These are phyloP conservation scores for Drechslerella stenobrocha DNA, from an alignment of 2,329 filamentous ascomycete species.

Conservation along the genomic window DNA sequence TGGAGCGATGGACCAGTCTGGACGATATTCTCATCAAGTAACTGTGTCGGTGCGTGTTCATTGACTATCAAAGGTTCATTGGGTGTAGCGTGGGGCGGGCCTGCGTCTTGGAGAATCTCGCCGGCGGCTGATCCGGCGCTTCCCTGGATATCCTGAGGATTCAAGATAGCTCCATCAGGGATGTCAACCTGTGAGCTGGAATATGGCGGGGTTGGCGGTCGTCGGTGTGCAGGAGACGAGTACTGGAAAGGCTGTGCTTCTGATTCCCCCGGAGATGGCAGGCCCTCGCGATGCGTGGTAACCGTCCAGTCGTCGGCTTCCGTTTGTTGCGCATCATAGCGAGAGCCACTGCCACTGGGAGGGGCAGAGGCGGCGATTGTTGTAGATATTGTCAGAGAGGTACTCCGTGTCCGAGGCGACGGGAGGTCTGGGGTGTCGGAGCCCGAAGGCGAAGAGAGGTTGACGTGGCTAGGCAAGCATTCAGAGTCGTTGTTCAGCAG, in stretches of 20 bases:
- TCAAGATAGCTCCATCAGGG: slow-evolving; percentile 11
- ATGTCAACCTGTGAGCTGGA: background rate
- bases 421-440: slow-evolving; percentile 14
- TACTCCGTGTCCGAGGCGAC: slow-evolving; percentile 24
- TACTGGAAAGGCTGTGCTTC: background rate
- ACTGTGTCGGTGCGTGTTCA: background rate
- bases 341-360: no score
- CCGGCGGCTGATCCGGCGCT: background rate
- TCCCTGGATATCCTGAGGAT: slow-evolving; percentile 4
- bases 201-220: background rate
- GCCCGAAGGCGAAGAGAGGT: slow-evolving; percentile 19
- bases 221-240: background rate
- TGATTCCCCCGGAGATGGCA: slow-evolving; percentile 4
- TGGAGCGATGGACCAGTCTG: background rate
- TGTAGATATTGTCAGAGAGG: slow-evolving; percentile 15
- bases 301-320: slow-evolving; percentile 1
- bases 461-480: slow-evolving; percentile 11
- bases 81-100: background rate
- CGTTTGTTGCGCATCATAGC: slow-evolving; percentile 16
- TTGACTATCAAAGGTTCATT: slow-evolving; percentile 15
- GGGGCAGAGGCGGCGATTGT: slow-evolving; percentile 6
- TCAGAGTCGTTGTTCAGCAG: slow-evolving; percentile 30
- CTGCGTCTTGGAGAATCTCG: background rate
- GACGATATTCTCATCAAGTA: background rate
- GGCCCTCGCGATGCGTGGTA: slow-evolving; percentile 6